These are phyloP conservation scores for Aquilaria sinensis DNA, from an alignment of 345 rosid species.

Conservation along the genomic window DNA sequence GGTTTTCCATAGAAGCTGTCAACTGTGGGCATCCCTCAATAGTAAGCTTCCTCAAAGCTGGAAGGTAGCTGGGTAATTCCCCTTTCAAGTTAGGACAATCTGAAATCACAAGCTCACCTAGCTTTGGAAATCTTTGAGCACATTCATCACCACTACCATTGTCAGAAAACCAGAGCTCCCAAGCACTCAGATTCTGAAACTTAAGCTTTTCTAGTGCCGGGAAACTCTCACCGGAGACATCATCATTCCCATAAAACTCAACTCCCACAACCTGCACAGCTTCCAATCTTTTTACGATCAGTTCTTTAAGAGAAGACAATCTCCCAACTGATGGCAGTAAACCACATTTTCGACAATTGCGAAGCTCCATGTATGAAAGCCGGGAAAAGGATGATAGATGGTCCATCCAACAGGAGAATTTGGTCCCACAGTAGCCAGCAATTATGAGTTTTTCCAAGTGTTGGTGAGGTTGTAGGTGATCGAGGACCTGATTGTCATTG, in stretches of 20 bases:
- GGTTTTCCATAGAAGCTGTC: neutral
- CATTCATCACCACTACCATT: too few species aligned
- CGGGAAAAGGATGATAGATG: constrained; percentile 4
- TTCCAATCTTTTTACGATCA: constrained; percentile 12
- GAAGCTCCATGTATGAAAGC: neutral
- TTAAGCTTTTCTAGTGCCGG: constrained; percentile 10
- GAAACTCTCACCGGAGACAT: constrained; percentile 1
- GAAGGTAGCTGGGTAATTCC: neutral
- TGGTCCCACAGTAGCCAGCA: constrained; percentile 1
- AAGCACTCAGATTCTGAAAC: constrained; percentile 11
- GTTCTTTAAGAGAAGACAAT: constrained; percentile 11
- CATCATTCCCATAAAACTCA: constrained; percentile 10
- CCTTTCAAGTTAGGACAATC: constrained; percentile 4
- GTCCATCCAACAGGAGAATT: constrained; percentile 9
- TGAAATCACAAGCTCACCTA: neutral
- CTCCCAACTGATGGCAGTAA: constrained; percentile 12
- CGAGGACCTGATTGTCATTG: neutral
- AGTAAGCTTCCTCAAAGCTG: neutral
- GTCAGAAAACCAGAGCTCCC: constrained; percentile 12
- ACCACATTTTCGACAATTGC: neutral
- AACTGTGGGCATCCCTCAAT: constrained; percentile 7
- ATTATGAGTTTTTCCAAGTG: constrained; percentile 2
- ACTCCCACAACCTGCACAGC: constrained; percentile 5
- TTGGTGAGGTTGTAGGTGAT: constrained; percentile 2
- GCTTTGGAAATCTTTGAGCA: neutral